These are phyloP conservation scores for Haplographium delicatum DNA, from an alignment of 495 filamentous ascomycete species.

Conservation along the genomic window DNA sequence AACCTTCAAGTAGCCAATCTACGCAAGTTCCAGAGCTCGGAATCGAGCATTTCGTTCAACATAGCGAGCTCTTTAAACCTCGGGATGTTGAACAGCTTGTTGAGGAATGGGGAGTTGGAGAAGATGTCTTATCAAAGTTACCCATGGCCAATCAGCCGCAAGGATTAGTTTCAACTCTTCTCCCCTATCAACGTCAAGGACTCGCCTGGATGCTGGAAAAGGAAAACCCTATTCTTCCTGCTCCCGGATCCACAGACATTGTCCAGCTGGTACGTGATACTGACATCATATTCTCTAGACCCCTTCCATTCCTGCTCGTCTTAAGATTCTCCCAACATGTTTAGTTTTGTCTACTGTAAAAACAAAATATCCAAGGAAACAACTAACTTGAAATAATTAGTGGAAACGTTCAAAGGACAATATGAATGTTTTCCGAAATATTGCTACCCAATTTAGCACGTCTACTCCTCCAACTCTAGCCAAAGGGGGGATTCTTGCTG, in stretches of 20 bases:
- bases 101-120: slow-evolving; percentile 61
- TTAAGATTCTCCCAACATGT: no score
- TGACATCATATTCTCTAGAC: no score
- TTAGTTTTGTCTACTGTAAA: no score
- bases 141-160: slow-evolving; percentile 66
- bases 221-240: slow-evolving; percentile 65
- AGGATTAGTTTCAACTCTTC: slow-evolving; percentile 55
- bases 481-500: slow-evolving; percentile 80
- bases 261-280: no score
- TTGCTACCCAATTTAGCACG: slow-evolving; percentile 70
- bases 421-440: slow-evolving; percentile 56
- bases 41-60: slow-evolving; percentile 58
- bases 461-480: slow-evolving; percentile 52
- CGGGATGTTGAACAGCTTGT: slow-evolving; percentile 62
- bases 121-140: slow-evolving; percentile 66
- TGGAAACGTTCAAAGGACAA: slow-evolving; percentile 58
- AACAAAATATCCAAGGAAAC: no score
- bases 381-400: no score
- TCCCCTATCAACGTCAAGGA: slow-evolving; percentile 80
- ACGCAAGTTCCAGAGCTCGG: slow-evolving; percentile 34
- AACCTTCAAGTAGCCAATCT: slow-evolving; percentile 30
- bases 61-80: slow-evolving; percentile 65
- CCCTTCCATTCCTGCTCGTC: no score
- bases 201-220: slow-evolving; percentile 77
- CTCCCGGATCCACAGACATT: slow-evolving; percentile 52